Base-by-base conservation (phyloP, 2,329 filamentous ascomycete species). In the Chrysoporthe puriensis region DNA sequence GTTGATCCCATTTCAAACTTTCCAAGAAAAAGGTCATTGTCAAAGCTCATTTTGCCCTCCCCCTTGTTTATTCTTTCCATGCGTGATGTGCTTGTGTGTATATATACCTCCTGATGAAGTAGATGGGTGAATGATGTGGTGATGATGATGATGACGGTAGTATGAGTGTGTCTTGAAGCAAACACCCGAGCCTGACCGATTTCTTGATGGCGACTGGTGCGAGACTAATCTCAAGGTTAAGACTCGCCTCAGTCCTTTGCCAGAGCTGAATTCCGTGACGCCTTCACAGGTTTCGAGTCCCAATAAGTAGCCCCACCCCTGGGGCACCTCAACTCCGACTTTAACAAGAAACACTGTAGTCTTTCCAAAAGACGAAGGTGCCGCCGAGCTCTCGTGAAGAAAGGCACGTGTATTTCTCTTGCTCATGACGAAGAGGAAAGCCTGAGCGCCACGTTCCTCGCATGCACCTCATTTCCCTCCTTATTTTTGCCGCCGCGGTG, bases 401-500 rank as follows among this genome's bases (percentile, higher is more conserved):
- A 34, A 3, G 13, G 59, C 32, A 21, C 3, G 50, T 18, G 21
- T n/a, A n/a, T 52, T n/a, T 48, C 32, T 7, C 43, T 18, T 26
- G 32, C 11, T 70, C 54, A 70, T 4, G 66, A 62, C 34, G 68
- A 70, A 18, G 66, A 63, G 21, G 65, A 62, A 44, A 70, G 43
- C 46, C 65, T 63, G 56, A 70, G 32, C 36, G 66, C 52, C 50
- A 57, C 46, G 61, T 66, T 74, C 46, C 63, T 73, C 42, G 63
- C 56, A 26, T 43, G 61, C 40, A 34, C 14, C 21, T 42, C n/a
- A 58, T 56, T 36, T 48, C 58, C 21, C n/a, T 44, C 26, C 66
- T 68, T 60, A 26, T 63, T 18, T 64, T 52, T 66, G 46, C 46
- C 58, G 59, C 59, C 52, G 36, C 66, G 66, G 44, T 66, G 62